Conservation (phyloP, 345 rosid species). For the Citrus maxima region DNA sequence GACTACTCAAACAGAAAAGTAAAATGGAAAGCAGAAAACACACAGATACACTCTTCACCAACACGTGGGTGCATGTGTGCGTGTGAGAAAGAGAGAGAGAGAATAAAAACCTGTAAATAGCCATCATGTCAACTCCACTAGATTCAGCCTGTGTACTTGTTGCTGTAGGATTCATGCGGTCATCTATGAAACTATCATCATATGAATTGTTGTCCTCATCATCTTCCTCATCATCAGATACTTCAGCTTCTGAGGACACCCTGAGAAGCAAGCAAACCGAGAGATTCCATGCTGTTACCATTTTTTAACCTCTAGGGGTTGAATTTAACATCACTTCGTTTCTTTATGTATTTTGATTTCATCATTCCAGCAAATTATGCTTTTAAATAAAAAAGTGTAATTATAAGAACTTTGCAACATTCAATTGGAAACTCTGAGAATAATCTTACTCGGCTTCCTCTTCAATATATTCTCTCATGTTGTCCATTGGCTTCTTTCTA, state of each 20-base stretch:
- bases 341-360: neutral
- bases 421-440: neutral
- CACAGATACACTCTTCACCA: neutral
- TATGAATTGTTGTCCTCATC: constrained; percentile 41
- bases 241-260: constrained; percentile 74
- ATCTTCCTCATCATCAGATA: constrained; percentile 64
- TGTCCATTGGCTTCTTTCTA: constrained; percentile 41
- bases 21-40: neutral
- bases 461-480: constrained; percentile 56
- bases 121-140: constrained; percentile 79
- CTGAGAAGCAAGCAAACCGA: constrained; percentile 29
- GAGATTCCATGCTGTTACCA: neutral
- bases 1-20: neutral
- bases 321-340: neutral
- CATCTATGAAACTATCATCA: constrained; percentile 89
- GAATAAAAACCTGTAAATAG: constrained; percentile 73
- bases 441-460: constrained; percentile 86
- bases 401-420: neutral
- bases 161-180: constrained; percentile 53
- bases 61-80: too few species aligned
- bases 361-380: neutral
- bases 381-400: neutral
- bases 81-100: neutral
- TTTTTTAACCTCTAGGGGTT: neutral
- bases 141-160: constrained; percentile 52